Evolutionary conservation across 495 filamentous ascomycete genomes (phyloP), one percentile per base, ranked within the genome.

Genomic region (Hypoxylon intermedium): DNA sequence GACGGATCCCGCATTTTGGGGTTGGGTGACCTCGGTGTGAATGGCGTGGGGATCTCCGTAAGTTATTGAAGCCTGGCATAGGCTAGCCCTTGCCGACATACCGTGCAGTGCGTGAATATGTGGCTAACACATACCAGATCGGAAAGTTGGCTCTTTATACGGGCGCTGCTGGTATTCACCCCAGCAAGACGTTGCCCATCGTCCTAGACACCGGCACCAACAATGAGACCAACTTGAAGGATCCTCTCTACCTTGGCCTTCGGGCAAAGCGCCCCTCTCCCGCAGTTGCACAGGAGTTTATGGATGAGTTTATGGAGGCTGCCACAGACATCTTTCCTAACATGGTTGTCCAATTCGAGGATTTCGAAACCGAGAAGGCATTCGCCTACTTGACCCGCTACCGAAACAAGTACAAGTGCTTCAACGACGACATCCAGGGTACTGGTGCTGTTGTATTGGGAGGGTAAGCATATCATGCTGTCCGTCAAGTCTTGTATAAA

Each of bases 361-460:
- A 98, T 62, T 98, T 96, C 78, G 96, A 98, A 82, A 96, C 93
- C 63, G 81, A 85, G 56, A 85, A 85, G 73, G 94, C 94, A 11
- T 98, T 98, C 85, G 89, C 91, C 52, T 91, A 93, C 43, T 82
- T 98, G 34, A 88, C 96, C 72, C 84, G 92, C 38, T 98, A 97
- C 73, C 87, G 88, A 41, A 83, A 89, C 65, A 84, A 80, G 46
- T 92, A 95, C 78, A 95, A 92, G 71, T 93, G 89, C 79, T 98
- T 98, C 84, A 98, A 98, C 69, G 94, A 98, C 69, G 94, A 98
- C 68, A 93, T 98, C 70, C 94, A 98, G 81, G 94, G 94, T 67
- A 98, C 94, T 65, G 94, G 94, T 58, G 92, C 94, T 59, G 94
- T 98, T 60, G 91, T 98, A 55, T 82, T 98, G 34, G 92, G 84